Evolutionary conservation across 306 rosid genomes (phyloP).

Genomic region (Biancaea sappan): DNA sequence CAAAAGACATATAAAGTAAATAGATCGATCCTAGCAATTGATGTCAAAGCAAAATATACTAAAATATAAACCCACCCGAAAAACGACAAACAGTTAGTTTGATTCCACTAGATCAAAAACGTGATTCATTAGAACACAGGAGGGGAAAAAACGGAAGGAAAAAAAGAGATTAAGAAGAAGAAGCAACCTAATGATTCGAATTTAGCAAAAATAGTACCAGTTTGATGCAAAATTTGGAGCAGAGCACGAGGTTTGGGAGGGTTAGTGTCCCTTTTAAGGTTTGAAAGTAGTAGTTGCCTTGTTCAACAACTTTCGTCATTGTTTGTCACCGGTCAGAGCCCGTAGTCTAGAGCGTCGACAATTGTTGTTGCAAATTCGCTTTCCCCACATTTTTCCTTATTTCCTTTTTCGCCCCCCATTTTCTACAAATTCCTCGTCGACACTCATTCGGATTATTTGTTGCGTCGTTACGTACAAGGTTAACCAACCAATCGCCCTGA

Average conservation of each 20-base stretch:
- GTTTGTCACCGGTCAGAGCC: background rate
- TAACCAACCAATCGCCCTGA: background rate
- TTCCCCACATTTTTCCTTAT: background rate
- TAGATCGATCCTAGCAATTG: background rate
- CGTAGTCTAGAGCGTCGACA: background rate
- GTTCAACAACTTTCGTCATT: background rate
- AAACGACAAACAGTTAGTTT: background rate
- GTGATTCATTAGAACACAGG: background rate
- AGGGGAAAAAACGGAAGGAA: background rate
- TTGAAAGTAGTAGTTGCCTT: background rate
- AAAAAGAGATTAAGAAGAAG: background rate
- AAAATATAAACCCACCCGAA: background rate
- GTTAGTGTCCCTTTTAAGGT: background rate
- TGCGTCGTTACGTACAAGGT: too few relatives aligned
- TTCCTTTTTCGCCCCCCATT: background rate
- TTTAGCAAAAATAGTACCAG: background rate
- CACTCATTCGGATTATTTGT: too few relatives aligned
- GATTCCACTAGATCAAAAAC: background rate
- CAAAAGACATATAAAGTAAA: background rate
- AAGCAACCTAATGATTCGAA: background rate
- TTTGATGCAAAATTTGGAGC: background rate
- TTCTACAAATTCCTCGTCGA: background rate
- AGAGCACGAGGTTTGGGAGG: background rate
- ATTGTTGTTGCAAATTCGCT: background rate
- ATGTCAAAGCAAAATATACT: background rate